Percentiles rank a stretch among this genome's conserved stretches.
Evolutionary conservation across 805 yeast genomes (phyloP).

Genomic region (Saturnispora galanensis): DNA sequence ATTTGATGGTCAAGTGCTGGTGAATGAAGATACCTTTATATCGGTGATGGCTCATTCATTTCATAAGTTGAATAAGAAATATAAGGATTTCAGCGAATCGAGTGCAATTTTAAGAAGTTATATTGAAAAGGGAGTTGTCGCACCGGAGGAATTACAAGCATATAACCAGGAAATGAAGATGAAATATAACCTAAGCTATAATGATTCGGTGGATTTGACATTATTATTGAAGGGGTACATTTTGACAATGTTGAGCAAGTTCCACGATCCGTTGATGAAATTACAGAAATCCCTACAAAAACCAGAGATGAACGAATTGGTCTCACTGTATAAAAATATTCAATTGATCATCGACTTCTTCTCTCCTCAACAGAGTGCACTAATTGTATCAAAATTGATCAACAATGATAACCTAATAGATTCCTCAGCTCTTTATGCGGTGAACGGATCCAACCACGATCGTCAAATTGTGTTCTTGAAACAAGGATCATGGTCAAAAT

Average conservation of each 20-base stretch:
- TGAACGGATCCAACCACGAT: slow-evolving; percentile 6
- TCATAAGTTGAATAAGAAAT: slow-evolving; percentile 6
- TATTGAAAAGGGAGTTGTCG: slow-evolving; percentile 3
- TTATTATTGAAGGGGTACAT: slow-evolving; percentile 6
- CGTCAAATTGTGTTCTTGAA: slow-evolving; percentile 5
- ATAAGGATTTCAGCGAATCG: slow-evolving; percentile 7
- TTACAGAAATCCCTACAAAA: slow-evolving; percentile 4
- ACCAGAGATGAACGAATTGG: slow-evolving; percentile 6
- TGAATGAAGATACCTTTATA: slow-evolving; percentile 3
- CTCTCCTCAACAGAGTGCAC: slow-evolving; percentile 7
- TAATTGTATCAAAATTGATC: slow-evolving; percentile 2
- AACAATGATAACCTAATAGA: background rate
- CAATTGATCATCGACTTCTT: slow-evolving; percentile 8
- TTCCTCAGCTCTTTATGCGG: background rate
- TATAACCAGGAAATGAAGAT: slow-evolving; percentile 4
- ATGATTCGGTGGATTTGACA: slow-evolving; percentile 5
- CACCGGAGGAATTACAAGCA: background rate
- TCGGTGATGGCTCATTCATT: slow-evolving; percentile 5
- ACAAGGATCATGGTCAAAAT: slow-evolving; percentile 8
- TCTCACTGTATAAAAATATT: slow-evolving; percentile 5
- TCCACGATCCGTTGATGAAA: slow-evolving; percentile 8
- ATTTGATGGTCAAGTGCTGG: slow-evolving; percentile 6
- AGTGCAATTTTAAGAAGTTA: slow-evolving; percentile 4
- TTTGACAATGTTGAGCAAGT: slow-evolving; percentile 8
- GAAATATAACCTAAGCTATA: slow-evolving; percentile 4